Percentiles rank a stretch among this genome's conserved stretches.
phyloP scores from a whole-genome alignment of 1,284 basidiomycete species.

The Sphaerobolus stellatus region DNA sequence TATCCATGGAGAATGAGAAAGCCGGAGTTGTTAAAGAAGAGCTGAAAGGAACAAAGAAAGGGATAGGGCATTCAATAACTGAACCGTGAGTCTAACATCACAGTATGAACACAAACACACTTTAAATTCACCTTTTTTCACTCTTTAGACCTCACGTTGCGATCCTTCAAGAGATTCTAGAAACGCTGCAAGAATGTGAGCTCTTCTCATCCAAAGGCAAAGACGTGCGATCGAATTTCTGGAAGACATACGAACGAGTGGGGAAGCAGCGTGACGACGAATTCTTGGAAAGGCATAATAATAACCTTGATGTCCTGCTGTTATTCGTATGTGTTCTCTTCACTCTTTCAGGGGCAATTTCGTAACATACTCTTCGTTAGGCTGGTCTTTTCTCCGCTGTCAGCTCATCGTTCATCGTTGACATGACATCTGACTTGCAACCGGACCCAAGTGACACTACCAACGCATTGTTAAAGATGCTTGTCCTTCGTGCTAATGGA shows the following conservation, averaged over 20 bases:
- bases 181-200: not conserved
- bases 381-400: slow-evolving; percentile 16
- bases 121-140: no score
- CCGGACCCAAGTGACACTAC: slow-evolving; percentile 2
- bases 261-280: slow-evolving; percentile 7
- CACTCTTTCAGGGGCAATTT: not conserved
- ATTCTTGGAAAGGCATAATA: slow-evolving; percentile 1
- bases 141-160: no score
- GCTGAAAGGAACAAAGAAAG: no score
- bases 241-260: slow-evolving; percentile 3
- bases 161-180: not conserved
- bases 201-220: not conserved
- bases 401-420: slow-evolving; percentile 10
- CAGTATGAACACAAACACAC: no score
- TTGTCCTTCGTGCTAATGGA: not conserved
- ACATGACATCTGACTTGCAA: not conserved
- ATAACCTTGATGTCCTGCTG: slow-evolving; percentile 8
- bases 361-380: not conserved
- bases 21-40: no score
- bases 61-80: no score
- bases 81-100: no score
- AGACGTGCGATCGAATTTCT: not conserved
- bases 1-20: no score
- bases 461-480: slow-evolving; percentile 7
- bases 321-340: slow-evolving; percentile 8